phyloP scores from a whole-genome alignment of 2,329 filamentous ascomycete genomes.

The Arachnopeziza araneosa region DNA sequence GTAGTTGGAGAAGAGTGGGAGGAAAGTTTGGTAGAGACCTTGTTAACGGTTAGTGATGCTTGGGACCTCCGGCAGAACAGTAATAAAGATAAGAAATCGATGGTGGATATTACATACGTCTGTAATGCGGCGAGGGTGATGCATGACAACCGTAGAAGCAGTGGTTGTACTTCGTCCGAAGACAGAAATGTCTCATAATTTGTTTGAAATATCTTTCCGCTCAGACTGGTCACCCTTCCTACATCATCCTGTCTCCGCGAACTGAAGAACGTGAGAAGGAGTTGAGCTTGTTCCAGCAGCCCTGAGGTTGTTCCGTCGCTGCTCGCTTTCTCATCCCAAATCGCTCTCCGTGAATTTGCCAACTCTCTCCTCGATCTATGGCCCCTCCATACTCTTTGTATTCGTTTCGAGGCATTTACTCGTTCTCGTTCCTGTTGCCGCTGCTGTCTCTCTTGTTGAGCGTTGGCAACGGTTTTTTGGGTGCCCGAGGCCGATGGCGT shows the following conservation, averaged over 20 bases:
- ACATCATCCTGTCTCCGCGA: conserved; percentile 41
- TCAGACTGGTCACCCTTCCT: conserved; percentile 41
- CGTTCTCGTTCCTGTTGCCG: conserved; percentile 77
- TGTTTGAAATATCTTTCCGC: conserved; percentile 22
- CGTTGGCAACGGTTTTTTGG: conserved; percentile 74
- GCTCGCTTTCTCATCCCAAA: conserved; percentile 51
- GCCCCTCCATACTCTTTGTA: conserved; percentile 82
- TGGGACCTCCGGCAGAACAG: not conserved
- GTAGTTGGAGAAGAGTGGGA: conserved; percentile 19
- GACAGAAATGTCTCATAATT: conserved; percentile 33
- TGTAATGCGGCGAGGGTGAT: conserved; percentile 24
- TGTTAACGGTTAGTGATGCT: conserved; percentile 10
- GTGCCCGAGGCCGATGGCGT: conserved; percentile 54
- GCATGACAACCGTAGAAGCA: conserved; percentile 19
- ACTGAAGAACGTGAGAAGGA: conserved; percentile 48
- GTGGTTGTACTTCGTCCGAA: conserved; percentile 17
- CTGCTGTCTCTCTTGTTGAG: conserved; percentile 77
- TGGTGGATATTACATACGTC: conserved; percentile 17
- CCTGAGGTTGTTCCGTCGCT: conserved; percentile 26
- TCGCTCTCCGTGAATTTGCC: conserved; percentile 49
- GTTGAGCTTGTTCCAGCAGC: conserved; percentile 38
- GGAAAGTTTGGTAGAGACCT: conserved; percentile 18
- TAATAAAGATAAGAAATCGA: not conserved
- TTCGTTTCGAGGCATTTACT: conserved; percentile 63
- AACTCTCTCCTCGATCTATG: conserved; percentile 56